Evolutionary conservation across 1,139 yeast genomes (phyloP).

Genomic region (Scheffersomyces titani): DNA sequence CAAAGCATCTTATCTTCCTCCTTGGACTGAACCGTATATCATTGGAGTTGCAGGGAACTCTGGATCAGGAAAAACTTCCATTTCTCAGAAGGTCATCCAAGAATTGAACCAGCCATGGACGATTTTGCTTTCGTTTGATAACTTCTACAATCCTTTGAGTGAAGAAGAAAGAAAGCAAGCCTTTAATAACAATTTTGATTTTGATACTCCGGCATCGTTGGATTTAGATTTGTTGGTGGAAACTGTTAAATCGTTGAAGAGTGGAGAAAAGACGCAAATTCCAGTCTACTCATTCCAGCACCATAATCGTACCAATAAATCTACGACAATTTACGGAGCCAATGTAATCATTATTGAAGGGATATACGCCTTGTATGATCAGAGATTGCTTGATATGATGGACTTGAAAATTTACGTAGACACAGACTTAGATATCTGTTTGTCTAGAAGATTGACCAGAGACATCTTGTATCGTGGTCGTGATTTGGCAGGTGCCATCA

Average conservation of each 20-base stretch:
- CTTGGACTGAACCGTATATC: slow-evolving; percentile 94
- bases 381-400: slow-evolving; percentile 69
- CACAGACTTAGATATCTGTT: slow-evolving; percentile 88
- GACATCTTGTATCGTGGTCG: slow-evolving; percentile 87
- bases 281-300: slow-evolving; percentile 83
- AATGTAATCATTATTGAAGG: slow-evolving; percentile 93
- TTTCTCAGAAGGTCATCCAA: slow-evolving; percentile 79
- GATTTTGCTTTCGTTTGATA: slow-evolving; percentile 85
- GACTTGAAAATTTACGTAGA: slow-evolving; percentile 90
- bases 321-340: slow-evolving; percentile 86
- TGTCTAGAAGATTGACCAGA: slow-evolving; percentile 82
- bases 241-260: slow-evolving; percentile 65
- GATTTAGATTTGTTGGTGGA: slow-evolving; percentile 74
- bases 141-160: slow-evolving; percentile 77
- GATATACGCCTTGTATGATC: slow-evolving; percentile 77
- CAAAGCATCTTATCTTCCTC: slow-evolving; percentile 62
- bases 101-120: slow-evolving; percentile 94
- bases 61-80: slow-evolving; percentile 94
- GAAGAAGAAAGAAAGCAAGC: slow-evolving; percentile 65
- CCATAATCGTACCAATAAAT: slow-evolving; percentile 72
- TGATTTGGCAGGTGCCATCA: slow-evolving; percentile 75
- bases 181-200: slow-evolving; percentile 68
- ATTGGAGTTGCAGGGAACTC: slow-evolving; percentile 95
- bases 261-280: slow-evolving; percentile 60
- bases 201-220: slow-evolving; percentile 81